Conservation (phyloP, 305 asterid species). For the Salvia sclarea region DNA sequence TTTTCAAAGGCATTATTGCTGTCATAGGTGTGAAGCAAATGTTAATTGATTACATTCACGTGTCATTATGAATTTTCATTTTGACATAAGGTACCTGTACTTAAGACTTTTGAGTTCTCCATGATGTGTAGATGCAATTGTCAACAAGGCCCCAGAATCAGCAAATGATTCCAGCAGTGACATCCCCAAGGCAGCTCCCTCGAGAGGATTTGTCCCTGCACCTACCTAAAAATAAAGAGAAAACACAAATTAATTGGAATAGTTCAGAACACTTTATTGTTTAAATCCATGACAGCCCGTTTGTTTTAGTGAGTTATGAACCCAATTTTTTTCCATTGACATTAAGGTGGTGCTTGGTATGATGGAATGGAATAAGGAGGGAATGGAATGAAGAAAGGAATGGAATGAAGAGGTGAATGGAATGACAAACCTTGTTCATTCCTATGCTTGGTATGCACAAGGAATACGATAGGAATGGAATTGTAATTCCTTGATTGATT, state of each 20-base stretch:
- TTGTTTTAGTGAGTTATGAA: slow-evolving; percentile 15
- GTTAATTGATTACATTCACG: slow-evolving; percentile 31
- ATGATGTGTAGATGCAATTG: slow-evolving; percentile 96
- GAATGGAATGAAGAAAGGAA: too few species aligned
- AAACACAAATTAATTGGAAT: slow-evolving; percentile 25
- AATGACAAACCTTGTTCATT: too few species aligned
- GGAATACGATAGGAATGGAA: too few species aligned
- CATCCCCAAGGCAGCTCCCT: slow-evolving; percentile 99
- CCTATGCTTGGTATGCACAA: too few species aligned
- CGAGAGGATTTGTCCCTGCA: slow-evolving; percentile 98
- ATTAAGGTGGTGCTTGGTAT: too few species aligned
- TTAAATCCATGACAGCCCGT: slow-evolving; percentile 14
- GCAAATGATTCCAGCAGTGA: slow-evolving; percentile 93
- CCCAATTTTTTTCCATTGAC: slow-evolving; percentile 11
- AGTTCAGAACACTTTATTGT: slow-evolving; percentile 20
- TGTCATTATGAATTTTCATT: slow-evolving; percentile 28
- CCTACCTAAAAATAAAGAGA: slow-evolving; percentile 66
- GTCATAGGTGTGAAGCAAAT: slow-evolving; percentile 44
- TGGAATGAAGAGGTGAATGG: too few species aligned
- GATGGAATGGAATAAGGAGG: too few species aligned
- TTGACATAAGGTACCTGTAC: slow-evolving; percentile 64
- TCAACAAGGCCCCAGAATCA: slow-evolving; percentile 72
- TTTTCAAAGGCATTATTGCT: slow-evolving; percentile 87
- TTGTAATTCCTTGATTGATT: too few species aligned
- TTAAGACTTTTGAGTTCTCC: slow-evolving; percentile 98